phyloP scores from a whole-genome alignment of 2,329 filamentous ascomycete species.

The Paracoccidioides lutzii region DNA sequence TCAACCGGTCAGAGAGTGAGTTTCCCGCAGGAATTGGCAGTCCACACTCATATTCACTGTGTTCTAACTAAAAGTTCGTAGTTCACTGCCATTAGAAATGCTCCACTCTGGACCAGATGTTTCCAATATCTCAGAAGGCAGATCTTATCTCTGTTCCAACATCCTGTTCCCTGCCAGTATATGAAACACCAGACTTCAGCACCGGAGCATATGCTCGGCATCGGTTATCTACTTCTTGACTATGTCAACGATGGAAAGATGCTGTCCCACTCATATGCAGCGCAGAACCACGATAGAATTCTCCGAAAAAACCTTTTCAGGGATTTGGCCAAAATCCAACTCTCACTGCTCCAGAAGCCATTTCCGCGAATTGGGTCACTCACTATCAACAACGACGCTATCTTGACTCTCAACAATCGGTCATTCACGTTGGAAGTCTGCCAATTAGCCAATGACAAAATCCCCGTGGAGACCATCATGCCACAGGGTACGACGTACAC shows the following conservation, averaged over 20 bases:
- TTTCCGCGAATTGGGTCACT: slow-evolving; percentile 15
- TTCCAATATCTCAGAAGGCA: not conserved
- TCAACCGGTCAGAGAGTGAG: slow-evolving; percentile 15
- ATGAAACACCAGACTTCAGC: not conserved
- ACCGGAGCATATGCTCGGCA: not conserved
- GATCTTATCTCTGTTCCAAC: not conserved
- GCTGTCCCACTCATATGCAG: slow-evolving; percentile 10
- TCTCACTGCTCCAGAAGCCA: slow-evolving; percentile 7
- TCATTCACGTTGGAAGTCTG: slow-evolving; percentile 14
- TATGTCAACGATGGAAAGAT: slow-evolving; percentile 8
- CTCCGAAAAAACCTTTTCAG: slow-evolving; percentile 13
- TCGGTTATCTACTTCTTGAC: slow-evolving; percentile 10
- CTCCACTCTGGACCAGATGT: not conserved
- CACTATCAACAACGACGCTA: slow-evolving; percentile 12
- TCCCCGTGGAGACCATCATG: slow-evolving; percentile 13
- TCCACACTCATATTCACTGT: no score
- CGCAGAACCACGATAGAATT: slow-evolving; percentile 1
- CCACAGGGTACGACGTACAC: slow-evolving; percentile 13
- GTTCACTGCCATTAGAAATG: slow-evolving; percentile 1
- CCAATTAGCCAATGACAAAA: slow-evolving; percentile 15
- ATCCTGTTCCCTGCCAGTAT: not conserved
- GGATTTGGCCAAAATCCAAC: slow-evolving; percentile 9
- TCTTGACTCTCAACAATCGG: slow-evolving; percentile 11
- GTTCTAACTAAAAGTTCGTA: not conserved
- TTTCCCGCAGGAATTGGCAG: not conserved